Evolutionary conservation across 192 early-diverging fungal genomes (phyloP).

Genomic region (Coemansia sp.): DNA sequence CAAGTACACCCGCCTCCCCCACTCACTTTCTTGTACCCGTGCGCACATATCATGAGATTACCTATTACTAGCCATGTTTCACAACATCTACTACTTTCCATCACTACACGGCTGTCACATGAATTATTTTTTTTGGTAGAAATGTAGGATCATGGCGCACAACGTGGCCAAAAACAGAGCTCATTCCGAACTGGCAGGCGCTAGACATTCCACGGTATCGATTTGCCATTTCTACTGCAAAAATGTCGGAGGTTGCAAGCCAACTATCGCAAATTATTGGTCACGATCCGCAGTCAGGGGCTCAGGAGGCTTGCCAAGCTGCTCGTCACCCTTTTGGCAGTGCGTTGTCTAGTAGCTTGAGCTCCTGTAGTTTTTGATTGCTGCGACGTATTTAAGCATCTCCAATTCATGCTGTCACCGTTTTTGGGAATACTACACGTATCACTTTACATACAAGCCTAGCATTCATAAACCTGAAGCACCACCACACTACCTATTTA

Average conservation of each 20-base stretch:
- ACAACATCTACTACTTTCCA: neutral
- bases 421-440: neutral
- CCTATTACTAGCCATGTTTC: neutral
- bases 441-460: neutral
- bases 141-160: neutral
- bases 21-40: neutral
- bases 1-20: neutral
- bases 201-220: neutral
- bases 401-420: neutral
- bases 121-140: neutral
- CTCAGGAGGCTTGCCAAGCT: neutral
- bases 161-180: neutral
- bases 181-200: neutral
- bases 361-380: neutral
- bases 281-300: slow-evolving; percentile 6
- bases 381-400: neutral
- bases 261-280: neutral
- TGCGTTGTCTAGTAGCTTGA: neutral
- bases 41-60: neutral
- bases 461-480: neutral
- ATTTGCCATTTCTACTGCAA: neutral
- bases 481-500: neutral
- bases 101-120: neutral
- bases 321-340: neutral
- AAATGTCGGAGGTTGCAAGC: neutral